phyloP scores from a whole-genome alignment of 2,329 filamentous ascomycete genomes.

The Ceratocystis eucalypticola region DNA sequence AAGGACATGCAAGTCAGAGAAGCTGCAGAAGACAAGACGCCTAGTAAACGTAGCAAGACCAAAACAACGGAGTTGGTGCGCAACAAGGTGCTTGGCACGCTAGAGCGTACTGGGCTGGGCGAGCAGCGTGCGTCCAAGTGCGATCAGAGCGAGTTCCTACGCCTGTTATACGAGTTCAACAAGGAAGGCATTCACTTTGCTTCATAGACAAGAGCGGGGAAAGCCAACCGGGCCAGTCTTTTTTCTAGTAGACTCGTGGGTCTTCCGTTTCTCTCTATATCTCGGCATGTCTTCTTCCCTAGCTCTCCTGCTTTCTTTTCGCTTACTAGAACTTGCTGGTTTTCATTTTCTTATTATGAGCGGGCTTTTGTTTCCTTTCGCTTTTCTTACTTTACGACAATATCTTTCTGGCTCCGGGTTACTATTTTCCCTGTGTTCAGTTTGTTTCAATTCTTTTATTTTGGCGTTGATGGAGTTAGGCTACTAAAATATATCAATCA shows the following conservation, averaged over 20 bases:
- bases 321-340: not conserved
- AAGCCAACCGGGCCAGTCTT: not conserved
- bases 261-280: not conserved
- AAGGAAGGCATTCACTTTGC: constrained; percentile 81
- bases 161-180: constrained; percentile 69
- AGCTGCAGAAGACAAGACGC: constrained; percentile 39
- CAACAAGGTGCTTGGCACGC: constrained; percentile 71
- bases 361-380: not conserved
- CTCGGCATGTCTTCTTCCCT: not conserved
- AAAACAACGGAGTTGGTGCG: constrained; percentile 71
- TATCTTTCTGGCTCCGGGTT: not conserved
- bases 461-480: constrained; percentile 53
- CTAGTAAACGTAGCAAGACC: constrained; percentile 61
- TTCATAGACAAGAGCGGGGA: constrained; percentile 23
- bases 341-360: constrained; percentile 7
- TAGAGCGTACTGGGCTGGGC: constrained; percentile 67
- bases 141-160: constrained; percentile 85
- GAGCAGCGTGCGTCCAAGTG: constrained; percentile 75
- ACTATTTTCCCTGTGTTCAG: not conserved
- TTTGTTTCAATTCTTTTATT: constrained; percentile 57
- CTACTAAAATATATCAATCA: constrained; percentile 1
- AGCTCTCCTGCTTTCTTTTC: not conserved
- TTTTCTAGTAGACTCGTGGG: not conserved
- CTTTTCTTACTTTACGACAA: not conserved
- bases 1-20: constrained; percentile 41